These are phyloP conservation scores for Borovskyia barvae DNA, from an alignment of 208 protist species.

Conservation along the genomic window DNA sequence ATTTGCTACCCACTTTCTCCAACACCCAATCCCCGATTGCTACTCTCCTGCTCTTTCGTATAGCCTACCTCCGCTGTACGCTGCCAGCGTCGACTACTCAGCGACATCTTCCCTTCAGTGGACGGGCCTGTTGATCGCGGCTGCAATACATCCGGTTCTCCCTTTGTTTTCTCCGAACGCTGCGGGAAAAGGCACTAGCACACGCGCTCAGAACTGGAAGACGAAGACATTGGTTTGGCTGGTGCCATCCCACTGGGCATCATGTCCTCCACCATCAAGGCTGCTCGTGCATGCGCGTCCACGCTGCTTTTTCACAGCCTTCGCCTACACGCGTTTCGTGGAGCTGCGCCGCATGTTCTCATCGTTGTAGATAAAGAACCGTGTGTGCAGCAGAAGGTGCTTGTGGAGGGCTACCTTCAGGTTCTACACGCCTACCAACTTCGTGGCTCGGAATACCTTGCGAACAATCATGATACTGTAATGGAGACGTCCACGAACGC, in stretches of 20 bases:
- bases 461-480: background rate
- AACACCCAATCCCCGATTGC: no score
- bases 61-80: no score
- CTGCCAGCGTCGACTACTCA: no score
- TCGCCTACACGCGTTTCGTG: slow-evolving; percentile 55
- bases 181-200: no score
- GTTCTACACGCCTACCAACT: slow-evolving; percentile 57
- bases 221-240: no score
- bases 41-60: no score
- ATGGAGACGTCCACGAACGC: background rate
- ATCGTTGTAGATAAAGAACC: slow-evolving; percentile 69
- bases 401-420: slow-evolving; percentile 77
- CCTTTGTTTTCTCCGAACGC: no score
- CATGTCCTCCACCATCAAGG: slow-evolving; percentile 42
- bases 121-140: no score
- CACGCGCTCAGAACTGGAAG: no score
- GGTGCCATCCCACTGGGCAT: background rate
- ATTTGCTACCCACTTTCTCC: no score
- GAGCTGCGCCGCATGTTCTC: slow-evolving; percentile 77
- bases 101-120: no score
- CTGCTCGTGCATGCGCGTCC: slow-evolving; percentile 53
- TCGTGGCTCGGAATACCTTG: slow-evolving; percentile 8
- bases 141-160: no score
- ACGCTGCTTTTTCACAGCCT: slow-evolving; percentile 80
- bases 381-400: slow-evolving; percentile 60